Conservation (phyloP, 1,284 basidiomycete species). For the Agaricales sp. region DNA sequence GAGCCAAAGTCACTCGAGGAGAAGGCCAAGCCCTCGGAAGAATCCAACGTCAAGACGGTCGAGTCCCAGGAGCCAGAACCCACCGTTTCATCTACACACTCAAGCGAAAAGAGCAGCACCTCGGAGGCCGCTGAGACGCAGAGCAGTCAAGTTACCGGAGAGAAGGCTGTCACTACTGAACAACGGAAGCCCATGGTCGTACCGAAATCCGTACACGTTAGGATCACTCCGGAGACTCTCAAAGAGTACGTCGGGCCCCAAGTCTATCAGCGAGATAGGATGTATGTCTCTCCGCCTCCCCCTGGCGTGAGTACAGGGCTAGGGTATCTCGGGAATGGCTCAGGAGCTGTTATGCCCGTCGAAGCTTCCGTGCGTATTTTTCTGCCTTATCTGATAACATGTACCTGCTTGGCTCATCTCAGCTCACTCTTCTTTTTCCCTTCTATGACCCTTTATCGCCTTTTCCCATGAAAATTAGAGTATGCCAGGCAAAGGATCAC, state of each 20-base stretch:
- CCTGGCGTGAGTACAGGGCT: constrained; percentile 91
- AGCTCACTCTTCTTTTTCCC: background rate
- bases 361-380: constrained; percentile 70
- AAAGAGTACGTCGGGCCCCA: constrained; percentile 97
- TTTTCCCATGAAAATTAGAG: constrained; percentile 32
- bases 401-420: constrained; percentile 1
- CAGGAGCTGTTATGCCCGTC: constrained; percentile 94
- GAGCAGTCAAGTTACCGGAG: background rate
- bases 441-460: constrained; percentile 4
- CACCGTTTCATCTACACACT: constrained; percentile 19
- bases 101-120: constrained; percentile 11
- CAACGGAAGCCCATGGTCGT: constrained; percentile 76
- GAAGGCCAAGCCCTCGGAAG: constrained; percentile 11
- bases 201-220: constrained; percentile 71
- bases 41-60: constrained; percentile 22
- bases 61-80: constrained; percentile 26
- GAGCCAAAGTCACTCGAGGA: constrained; percentile 34
- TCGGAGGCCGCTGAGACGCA: constrained; percentile 20
- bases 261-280: constrained; percentile 89
- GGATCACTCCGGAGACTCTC: constrained; percentile 79
- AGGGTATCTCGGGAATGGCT: constrained; percentile 94
- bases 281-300: constrained; percentile 79
- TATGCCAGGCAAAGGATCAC: constrained; percentile 85
- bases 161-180: constrained; percentile 60
- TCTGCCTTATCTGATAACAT: background rate